phyloP scores from a whole-genome alignment of 2,329 filamentous ascomycete genomes.

The Sclerotinia sclerotiorum region DNA sequence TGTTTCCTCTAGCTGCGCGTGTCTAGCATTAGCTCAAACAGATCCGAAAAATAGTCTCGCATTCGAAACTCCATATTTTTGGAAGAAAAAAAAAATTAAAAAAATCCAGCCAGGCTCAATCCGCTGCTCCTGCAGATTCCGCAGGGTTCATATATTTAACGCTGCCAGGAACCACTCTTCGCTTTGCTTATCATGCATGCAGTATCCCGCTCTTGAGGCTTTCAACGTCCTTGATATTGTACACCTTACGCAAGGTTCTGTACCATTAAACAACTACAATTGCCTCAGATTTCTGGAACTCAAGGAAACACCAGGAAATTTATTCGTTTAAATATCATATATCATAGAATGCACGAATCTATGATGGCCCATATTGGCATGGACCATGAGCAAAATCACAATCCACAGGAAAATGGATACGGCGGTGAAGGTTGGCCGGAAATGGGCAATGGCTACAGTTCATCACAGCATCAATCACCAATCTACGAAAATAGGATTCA shows the following conservation, averaged over 20 bases:
- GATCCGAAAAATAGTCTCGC: conserved; percentile 25
- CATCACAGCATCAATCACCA: conserved; percentile 65
- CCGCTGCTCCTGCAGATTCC: conserved; percentile 36
- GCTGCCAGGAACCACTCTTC: conserved; percentile 38
- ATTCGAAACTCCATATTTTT: conserved; percentile 27
- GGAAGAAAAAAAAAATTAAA: neutral
- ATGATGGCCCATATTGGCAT: conserved; percentile 42
- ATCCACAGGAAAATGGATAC: conserved; percentile 42
- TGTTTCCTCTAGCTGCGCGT: conserved; percentile 33
- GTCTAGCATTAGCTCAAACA: conserved; percentile 29
- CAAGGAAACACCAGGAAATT: conserved; percentile 20
- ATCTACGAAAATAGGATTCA: conserved; percentile 67
- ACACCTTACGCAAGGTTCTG: conserved; percentile 38
- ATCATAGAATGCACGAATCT: conserved; percentile 40
- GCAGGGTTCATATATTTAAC: conserved; percentile 39
- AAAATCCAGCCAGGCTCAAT: conserved; percentile 29
- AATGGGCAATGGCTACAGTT: conserved; percentile 46
- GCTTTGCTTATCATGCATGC: conserved; percentile 43
- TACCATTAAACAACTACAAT: conserved; percentile 36
- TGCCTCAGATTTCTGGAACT: conserved; percentile 29
- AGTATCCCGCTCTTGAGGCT: conserved; percentile 40
- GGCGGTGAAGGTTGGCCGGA: conserved; percentile 55
- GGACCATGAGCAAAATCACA: conserved; percentile 40
- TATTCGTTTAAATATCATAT: conserved; percentile 6
- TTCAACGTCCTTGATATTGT: conserved; percentile 23